Evolutionary conservation across 768 basidiomycete species (phyloP), one percentile per base, ranked within the genome.

Genomic region (Agrocybe pediades): DNA sequence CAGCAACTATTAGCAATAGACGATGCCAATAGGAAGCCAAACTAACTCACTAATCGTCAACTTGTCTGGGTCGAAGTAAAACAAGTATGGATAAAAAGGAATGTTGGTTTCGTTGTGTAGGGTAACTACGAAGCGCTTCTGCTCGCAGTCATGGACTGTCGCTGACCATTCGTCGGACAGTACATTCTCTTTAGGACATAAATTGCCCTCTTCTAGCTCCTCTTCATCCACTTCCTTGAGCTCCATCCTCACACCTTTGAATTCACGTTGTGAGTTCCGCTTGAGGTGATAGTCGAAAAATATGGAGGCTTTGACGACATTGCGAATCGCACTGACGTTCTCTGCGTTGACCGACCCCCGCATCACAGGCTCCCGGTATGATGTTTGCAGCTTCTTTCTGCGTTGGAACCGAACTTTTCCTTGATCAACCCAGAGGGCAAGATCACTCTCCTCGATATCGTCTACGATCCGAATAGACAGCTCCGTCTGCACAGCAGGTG

Each of bases 31-130:
- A n/a, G n/a, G n/a, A n/a, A n/a, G n/a, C n/a, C n/a, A n/a, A n/a
- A n/a, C n/a, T n/a, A 33, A 56, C 70, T 51, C 42, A 73, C 72
- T 57, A 45, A 78, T 73, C 1, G 65, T 63, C 39, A 75, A 53
- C 46, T 71, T 70, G n/a, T 63, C 67, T 7, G 72, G 72, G 42
- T 78, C 76, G 46, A 78, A 79, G 50, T 74, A 71, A 57, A 76
- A 75, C 4, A 75, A 63, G 23, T 73, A 73, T 21, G 74, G 61
- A 45, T 75, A 78, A 6, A 78, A 51, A 6, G 65, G 59, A n/a
- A 60, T 21, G 40, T 64, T 60, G 0, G 70, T 68, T 0, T 66
- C 51, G 54, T 78, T 77, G 50, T 60, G 62, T 25, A 77, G 62
- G 6, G 64, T 66, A 49, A 78, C 3, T 11, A n/a, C 3, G n/a